Percentiles rank a stretch among this genome's conserved stretches.
Evolutionary conservation across 2,329 filamentous ascomycete genomes (phyloP).

Genomic region (Fusarium sp.): DNA sequence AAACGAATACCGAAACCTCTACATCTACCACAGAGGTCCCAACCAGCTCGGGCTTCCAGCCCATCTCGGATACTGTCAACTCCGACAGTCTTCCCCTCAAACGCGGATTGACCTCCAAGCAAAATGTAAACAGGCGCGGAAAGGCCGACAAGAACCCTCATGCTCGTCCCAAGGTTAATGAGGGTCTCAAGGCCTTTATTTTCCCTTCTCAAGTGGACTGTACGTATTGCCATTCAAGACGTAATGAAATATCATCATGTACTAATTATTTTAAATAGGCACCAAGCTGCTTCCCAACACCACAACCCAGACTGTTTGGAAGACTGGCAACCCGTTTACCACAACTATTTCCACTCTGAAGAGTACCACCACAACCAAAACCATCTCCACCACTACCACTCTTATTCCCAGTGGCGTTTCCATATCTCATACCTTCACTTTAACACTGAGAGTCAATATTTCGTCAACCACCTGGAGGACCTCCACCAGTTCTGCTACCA

Average conservation of each 20-base stretch:
- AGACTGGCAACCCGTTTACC: conserved; percentile 1
- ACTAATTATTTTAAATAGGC: neutral
- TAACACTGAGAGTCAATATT: conserved; percentile 10
- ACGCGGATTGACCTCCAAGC: neutral
- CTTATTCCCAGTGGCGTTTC: conserved; percentile 16
- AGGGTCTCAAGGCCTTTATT: conserved; percentile 9
- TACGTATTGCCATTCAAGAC: neutral
- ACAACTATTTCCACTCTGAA: neutral
- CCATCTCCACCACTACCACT: conserved; percentile 10
- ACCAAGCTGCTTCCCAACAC: conserved; percentile 6
- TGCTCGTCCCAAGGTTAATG: neutral
- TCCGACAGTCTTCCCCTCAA: neutral
- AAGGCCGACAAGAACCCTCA: conserved; percentile 1
- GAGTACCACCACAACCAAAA: neutral
- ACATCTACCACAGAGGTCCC: conserved; percentile 13
- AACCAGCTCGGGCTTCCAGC: conserved; percentile 7
- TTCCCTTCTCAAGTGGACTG: conserved; percentile 17
- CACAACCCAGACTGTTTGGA: neutral
- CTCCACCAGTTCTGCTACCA: neutral
- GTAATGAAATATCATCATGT: fast-evolving
- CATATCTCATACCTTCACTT: conserved; percentile 5
- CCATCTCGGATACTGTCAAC: conserved; percentile 13
- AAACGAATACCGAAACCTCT: conserved; percentile 9
- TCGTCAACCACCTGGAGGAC: conserved; percentile 14
- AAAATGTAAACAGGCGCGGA: neutral